phyloP scores from a whole-genome alignment of 2,329 filamentous ascomycete genomes.

The Ophiosphaerella narmari region DNA sequence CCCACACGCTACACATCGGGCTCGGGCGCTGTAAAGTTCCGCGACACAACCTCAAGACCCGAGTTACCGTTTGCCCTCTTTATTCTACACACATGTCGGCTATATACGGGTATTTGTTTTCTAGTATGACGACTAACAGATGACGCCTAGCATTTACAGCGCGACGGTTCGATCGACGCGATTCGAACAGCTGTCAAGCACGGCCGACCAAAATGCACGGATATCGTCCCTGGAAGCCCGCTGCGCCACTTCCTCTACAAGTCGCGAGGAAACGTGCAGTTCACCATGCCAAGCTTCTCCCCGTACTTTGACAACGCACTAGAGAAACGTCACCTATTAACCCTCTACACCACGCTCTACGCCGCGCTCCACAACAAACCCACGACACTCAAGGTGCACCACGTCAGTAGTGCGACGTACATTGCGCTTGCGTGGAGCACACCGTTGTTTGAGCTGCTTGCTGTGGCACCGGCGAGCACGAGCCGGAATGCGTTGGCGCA shows the following conservation, averaged over 20 bases:
- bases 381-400: conserved; percentile 83
- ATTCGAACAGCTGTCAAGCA: conserved; percentile 73
- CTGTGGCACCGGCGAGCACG: conserved; percentile 77
- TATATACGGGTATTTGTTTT: neutral
- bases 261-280: conserved; percentile 91
- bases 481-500: conserved; percentile 72
- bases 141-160: conserved; percentile 56
- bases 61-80: neutral
- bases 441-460: conserved; percentile 90
- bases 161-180: conserved; percentile 73
- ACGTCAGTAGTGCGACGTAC: conserved; percentile 71
- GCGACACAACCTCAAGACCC: neutral
- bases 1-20: conserved; percentile 1
- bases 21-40: conserved; percentile 2
- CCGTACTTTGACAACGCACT: conserved; percentile 68
- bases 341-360: conserved; percentile 83
- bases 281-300: conserved; percentile 82
- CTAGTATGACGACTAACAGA: neutral
- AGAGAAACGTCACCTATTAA: conserved; percentile 66
- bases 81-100: neutral
- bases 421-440: conserved; percentile 90
- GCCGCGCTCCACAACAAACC: conserved; percentile 82
- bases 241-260: conserved; percentile 96
- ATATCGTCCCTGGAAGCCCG: conserved; percentile 79
- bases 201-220: conserved; percentile 72